Base-by-base conservation (phyloP, 257 asterid species). In the Solanum sitiens region DNA sequence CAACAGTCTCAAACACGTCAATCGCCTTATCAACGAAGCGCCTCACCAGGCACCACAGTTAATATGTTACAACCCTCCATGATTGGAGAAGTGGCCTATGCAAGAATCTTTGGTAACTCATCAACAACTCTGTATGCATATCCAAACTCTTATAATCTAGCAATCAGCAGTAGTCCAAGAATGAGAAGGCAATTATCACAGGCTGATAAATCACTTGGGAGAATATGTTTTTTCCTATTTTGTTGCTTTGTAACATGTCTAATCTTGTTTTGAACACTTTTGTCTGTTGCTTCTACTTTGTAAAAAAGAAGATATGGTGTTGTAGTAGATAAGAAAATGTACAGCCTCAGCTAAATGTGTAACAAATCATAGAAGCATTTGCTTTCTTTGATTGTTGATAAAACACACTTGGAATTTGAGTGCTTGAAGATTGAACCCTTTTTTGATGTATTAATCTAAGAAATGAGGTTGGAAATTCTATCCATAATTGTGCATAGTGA, bases 171-270 rank as follows among this genome's bases (percentile, higher is more conserved):
- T 33, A 91, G 91, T 89, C 94, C 95, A 2, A 92, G 98, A 89
- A 72, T 91, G 39, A 89, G 98, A 37, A 90, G 95, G 89, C 91
- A 90, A 15, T 50, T 92, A 76, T 71, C 86, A 92, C 89, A 91
- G 89, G 89, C 89, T 23, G 97, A 95, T 90, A 91, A 42, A 89
- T 95, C 95, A 21, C 92, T 95, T 3, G 86, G 94, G 87, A 93
- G 98, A 86, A 88, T 94, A 21, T 92, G 92, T 39, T 90, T 92
- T 88, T 95, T 95, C 93, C 91, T 95, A 12, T 91, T 89, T 89
- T 95, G 98, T 74, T 92, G 94, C 87, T 91, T 93, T 87, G 83
- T 92, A 7, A 88, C 93, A 42, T 95, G 94, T 84, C 93, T 95
- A 67, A 76, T 95, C 77, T 76, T 92, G 85, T 95, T 95, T 83